Evolutionary conservation across 192 early-diverging fungal species (phyloP).

Genomic region (Phycomyces blakesleeanus): DNA sequence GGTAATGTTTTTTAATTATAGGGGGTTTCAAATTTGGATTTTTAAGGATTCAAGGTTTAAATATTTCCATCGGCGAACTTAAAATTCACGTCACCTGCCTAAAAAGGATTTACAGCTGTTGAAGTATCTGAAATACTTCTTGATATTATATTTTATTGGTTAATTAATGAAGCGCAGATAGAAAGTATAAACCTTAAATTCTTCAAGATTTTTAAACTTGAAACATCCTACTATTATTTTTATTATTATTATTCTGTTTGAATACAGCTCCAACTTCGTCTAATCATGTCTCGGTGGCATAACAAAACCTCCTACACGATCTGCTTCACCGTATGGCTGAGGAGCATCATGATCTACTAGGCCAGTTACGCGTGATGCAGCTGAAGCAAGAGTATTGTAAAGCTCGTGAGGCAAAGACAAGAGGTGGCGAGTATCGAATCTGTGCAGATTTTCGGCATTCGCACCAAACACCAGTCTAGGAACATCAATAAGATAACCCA

Average conservation of each 20-base stretch:
- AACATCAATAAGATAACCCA: slow-evolving; percentile 35
- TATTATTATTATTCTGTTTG: background rate
- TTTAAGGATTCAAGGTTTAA: too few relatives aligned
- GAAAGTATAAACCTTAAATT: too few relatives aligned
- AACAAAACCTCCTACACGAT: slow-evolving; percentile 35
- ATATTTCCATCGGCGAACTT: too few relatives aligned
- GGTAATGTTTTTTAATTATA: too few relatives aligned
- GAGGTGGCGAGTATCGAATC: slow-evolving; percentile 12
- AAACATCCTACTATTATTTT: background rate
- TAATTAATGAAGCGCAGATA: too few relatives aligned
- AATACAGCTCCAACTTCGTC: background rate
- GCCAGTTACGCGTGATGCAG: background rate
- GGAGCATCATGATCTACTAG: background rate
- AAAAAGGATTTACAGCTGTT: too few relatives aligned
- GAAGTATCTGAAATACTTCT: too few relatives aligned
- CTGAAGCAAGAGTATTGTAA: background rate
- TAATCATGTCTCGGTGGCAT: slow-evolving; percentile 32
- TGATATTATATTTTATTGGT: too few relatives aligned
- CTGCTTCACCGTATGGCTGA: background rate
- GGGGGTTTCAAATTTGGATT: too few relatives aligned
- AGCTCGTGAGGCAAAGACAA: background rate
- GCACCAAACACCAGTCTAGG: slow-evolving; percentile 33
- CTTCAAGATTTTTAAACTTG: too few relatives aligned
- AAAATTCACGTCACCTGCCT: too few relatives aligned
- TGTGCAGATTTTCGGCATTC: slow-evolving; percentile 18